Base-by-base conservation (phyloP, 2,329 filamentous ascomycete species). In the Neofusicoccum ribis region DNA sequence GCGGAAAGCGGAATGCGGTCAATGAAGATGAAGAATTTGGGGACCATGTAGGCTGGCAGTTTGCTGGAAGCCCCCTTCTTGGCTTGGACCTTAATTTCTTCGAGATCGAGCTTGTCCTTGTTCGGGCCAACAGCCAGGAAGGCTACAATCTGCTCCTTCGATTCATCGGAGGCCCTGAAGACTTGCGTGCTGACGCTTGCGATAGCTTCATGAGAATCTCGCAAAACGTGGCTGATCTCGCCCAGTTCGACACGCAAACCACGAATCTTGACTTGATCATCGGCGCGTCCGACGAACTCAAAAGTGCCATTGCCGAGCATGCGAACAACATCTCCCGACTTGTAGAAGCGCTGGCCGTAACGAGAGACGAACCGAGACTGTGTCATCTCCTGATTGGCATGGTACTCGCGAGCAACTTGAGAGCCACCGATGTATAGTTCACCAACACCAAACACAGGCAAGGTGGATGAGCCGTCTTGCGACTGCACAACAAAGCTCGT, bases 391-490 rank as follows among this genome's bases (percentile, higher is more conserved):
- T 68, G 6, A 20, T 76, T 77, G 44, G 77, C 72, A 63, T 80
- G 71, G 63, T 83, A 83, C 12, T 78, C 80, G 44, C 78, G 71
- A 17, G 81, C 81, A 4, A 83, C 70, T 67, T 83, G 81, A 9
- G 76, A 72, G 11, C 81, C 81, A 46, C 79, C 79, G 52, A 83
- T 80, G 51, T 78, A 81, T 14, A 84, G 71, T 68, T 84, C 81
- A 8, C 81, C 81, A 6, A 75, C 68, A 11, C 77, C 76, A 61
- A 81, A 72, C 1, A 76, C 56, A n/a, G 79, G 79, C 27, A 81
- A 64, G 9, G 73, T 70, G 14, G 69, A 68, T 31, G 73, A 68
- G 7, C 73, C 72, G 20, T 74, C 60, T 20, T 68, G 54, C 1
- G 76, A 69, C 36, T 79, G 72, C 5, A 81, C 68, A 3, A 72